Conservation (phyloP, 805 yeast species). For the Kluyveromyces aestuarii region DNA sequence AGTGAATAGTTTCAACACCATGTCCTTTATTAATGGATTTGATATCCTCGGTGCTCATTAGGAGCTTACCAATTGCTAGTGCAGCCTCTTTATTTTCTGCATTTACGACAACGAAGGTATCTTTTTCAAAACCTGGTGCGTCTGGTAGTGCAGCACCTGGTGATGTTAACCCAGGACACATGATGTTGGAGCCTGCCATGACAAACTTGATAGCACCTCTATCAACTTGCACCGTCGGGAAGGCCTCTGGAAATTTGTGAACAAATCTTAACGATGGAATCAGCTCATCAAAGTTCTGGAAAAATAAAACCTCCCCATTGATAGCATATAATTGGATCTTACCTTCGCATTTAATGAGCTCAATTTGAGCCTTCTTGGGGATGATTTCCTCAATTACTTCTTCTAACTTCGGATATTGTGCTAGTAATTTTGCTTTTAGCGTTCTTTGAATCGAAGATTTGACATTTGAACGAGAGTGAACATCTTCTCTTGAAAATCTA, state of each 20-base stretch:
- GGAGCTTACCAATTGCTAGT: conserved; percentile 78
- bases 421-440: conserved; percentile 63
- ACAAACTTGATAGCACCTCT: conserved; percentile 95
- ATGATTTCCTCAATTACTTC: conserved; percentile 68
- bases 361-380: conserved; percentile 82
- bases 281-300: conserved; percentile 72
- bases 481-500: conserved; percentile 73
- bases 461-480: conserved; percentile 83
- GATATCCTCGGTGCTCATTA: conserved; percentile 86
- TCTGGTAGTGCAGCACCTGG: conserved; percentile 79
- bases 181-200: conserved; percentile 90
- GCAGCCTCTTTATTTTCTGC: conserved; percentile 94
- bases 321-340: conserved; percentile 69
- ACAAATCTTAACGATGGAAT: conserved; percentile 69
- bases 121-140: conserved; percentile 46
- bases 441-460: conserved; percentile 92
- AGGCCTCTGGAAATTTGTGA: conserved; percentile 73
- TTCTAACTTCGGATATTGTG: conserved; percentile 68
- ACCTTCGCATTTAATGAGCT: conserved; percentile 81
- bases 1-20: conserved; percentile 77
- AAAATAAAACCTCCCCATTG: conserved; percentile 65
- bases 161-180: conserved; percentile 93
- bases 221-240: conserved; percentile 85
- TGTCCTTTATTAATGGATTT: conserved; percentile 75
- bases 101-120: conserved; percentile 66